These are phyloP conservation scores for Penicillium polonicum DNA, from an alignment of 2,329 filamentous ascomycete species.

Conservation along the genomic window DNA sequence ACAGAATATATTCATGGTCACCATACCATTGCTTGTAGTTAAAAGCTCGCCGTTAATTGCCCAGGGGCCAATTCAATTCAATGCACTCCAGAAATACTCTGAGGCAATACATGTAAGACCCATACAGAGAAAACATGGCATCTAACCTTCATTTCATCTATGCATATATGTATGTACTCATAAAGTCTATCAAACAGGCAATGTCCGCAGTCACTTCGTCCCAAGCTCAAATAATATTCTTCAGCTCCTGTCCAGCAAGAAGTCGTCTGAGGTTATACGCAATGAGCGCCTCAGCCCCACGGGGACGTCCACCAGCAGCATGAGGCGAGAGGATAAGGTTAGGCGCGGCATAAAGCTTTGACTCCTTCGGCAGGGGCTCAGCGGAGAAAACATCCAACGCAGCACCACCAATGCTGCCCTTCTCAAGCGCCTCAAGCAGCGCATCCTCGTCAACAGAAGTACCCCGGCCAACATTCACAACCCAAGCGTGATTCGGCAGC, in stretches of 20 bases:
- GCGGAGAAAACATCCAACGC: slow-evolving; percentile 25
- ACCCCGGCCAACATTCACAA: slow-evolving; percentile 25
- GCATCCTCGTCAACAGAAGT: slow-evolving; percentile 25
- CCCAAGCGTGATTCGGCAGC: slow-evolving; percentile 53
- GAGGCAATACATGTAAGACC: neutral
- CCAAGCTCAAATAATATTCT: slow-evolving; percentile 45
- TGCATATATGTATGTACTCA: neutral
- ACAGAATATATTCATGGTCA: too few relatives aligned
- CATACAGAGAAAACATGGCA: too few relatives aligned
- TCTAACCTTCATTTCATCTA: neutral
- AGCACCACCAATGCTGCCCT: slow-evolving; percentile 21
- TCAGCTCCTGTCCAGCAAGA: slow-evolving; percentile 58
- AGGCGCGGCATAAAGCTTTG: slow-evolving; percentile 23
- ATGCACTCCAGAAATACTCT: neutral
- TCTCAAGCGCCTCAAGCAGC: slow-evolving; percentile 21
- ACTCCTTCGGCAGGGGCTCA: slow-evolving; percentile 23
- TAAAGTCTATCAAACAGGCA: neutral
- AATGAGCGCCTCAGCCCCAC: slow-evolving; percentile 57
- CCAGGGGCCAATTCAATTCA: neutral
- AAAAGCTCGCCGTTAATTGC: neutral
- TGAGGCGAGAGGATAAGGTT: slow-evolving; percentile 25
- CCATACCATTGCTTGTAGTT: neutral
- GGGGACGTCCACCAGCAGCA: slow-evolving; percentile 46
- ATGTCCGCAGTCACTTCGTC: neutral
- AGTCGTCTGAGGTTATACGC: slow-evolving; percentile 61